Base-by-base conservation (phyloP, 1,139 yeast genomes). In the Saccharomyces hybrid region DNA sequence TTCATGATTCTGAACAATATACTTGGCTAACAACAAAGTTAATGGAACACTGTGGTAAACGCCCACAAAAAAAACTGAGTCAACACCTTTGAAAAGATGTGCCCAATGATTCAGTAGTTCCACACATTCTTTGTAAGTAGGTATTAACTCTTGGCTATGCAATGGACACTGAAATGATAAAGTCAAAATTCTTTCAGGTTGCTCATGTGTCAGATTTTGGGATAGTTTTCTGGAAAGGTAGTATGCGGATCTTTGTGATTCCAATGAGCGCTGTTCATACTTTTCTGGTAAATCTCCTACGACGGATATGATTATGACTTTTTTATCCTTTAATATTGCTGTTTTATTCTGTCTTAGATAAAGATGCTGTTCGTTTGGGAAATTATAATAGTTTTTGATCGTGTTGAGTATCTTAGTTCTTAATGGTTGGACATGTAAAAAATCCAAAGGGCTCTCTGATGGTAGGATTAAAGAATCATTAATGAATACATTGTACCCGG, bases 11-110 rank as follows among this genome's bases (percentile, higher is more conserved):
- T 58, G 50, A 23, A 69, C 51, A 34, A 69, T 57, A 47, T 61
- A 54, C 26, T 63, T 55, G 5, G 66, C 61, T 11, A 67, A 51
- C 5, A 53, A 27, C 13, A 69, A 57, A 7, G 62, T 49, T 29
- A 69, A 50, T 5, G 72, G 72, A 2, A 67, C 68, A 49, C 69
- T 64, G 52, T 68, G 70, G 50, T 69, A 69, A 5, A 64, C 62
- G 13, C 70, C 69, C 11, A 58, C 56, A 28, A 69, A 60, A 50
- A 64, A 63, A 11, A 69, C 57, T 1, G 65, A 54, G 44, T 64
- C 64, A 2, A 60, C 63, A 6, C 58, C 61, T n/a, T 56, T 52
- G 29, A 69, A 63, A n/a, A 62, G 41, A 34, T 60, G 54, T 6
- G 59, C 55, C 67, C 70, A 67, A 49, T 67, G 65, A 23, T 57